Evolutionary conservation across 441 rosid genomes (phyloP), one percentile per base, ranked within the genome.

Genomic region (Euphorbia celastroides): DNA sequence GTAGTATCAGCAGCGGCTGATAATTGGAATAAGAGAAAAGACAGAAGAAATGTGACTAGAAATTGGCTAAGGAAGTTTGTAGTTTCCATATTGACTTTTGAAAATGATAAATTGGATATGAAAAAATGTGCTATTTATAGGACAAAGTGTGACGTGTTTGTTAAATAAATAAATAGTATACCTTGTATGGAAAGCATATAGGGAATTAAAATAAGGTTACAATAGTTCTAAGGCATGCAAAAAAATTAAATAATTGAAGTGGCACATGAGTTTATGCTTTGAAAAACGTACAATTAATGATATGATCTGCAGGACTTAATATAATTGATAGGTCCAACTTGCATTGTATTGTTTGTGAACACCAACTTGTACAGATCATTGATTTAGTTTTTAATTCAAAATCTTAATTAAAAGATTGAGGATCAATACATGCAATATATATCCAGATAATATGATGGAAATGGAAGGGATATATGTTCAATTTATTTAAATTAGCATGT

Each of bases 11-110:
- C 31, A 51, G 38, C 23, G 59, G 68, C 31, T 25, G 76, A 64
- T 34, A 77, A 69, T 27, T 55, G 7, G 32, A 81, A 36, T 28
- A 81, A 6, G 13, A 83, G 62, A 65, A 70, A 68, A 31, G 74
- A 13, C 26, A 81, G 71, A 46, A 74, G 67, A 44, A 59, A 30
- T 34, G 60, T 27, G 17, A 73, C 6, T 19, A 55, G 5, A 19
- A 19, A 46, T 23, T 8, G 34, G 19, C 8, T 16, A 10, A 36
- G 7, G 20, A 4, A 22, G 4, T 14, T 54, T 66, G 52, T 52
- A 5, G 66, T 57, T 66, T 22, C 67, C 70, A 72, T 66, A 13
- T 57, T 28, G 5, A 2, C 1, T 44, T 7, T 2, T 44, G 50
- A 13, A 44, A 44, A 14, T 44, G 20, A 22, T 2, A 31, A 46